These are phyloP conservation scores for Dryas drummondii DNA, from an alignment of 306 rosid genomes.

Conservation along the genomic window DNA sequence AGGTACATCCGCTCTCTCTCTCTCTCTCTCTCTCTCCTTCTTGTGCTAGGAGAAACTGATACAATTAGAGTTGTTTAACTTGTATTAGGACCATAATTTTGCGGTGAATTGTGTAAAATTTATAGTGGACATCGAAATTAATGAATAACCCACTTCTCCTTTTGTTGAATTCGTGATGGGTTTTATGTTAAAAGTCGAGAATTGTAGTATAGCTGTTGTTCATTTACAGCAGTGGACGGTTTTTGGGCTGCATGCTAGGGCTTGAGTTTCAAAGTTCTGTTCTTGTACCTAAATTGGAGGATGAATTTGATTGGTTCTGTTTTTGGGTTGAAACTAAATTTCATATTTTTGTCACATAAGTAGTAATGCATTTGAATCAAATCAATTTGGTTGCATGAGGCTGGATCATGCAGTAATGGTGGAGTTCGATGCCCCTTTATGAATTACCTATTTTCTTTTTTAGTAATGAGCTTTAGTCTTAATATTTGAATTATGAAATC, in stretches of 20 bases:
- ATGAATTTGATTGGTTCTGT: constrained; percentile 22
- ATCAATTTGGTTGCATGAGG: constrained; percentile 21
- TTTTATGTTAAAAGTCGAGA: constrained; percentile 16
- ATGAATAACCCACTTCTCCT: constrained; percentile 31
- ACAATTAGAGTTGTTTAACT: constrained; percentile 9
- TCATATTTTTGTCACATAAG: not conserved
- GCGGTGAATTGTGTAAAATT: constrained; percentile 25
- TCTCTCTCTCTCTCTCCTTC: not conserved
- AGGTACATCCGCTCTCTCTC: constrained; percentile 39
- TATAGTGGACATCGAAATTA: constrained; percentile 12
- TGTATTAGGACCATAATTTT: constrained; percentile 3
- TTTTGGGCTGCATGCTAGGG: constrained; percentile 20
- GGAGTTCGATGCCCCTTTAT: constrained; percentile 1
- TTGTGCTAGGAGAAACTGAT: not conserved
- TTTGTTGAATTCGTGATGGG: constrained; percentile 31
- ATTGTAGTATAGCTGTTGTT: constrained; percentile 11
- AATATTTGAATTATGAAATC: constrained; percentile 1
- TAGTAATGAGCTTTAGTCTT: not conserved
- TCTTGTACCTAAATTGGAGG: constrained; percentile 20
- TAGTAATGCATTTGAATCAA: constrained; percentile 17
- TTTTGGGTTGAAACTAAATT: not conserved
- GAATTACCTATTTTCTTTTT: constrained; percentile 2
- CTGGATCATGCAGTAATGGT: constrained; percentile 25
- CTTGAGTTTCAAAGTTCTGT: not conserved
- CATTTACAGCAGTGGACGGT: constrained; percentile 3